Conservation (phyloP, 1,284 basidiomycete species). For the Ceratobasidium sp. region DNA sequence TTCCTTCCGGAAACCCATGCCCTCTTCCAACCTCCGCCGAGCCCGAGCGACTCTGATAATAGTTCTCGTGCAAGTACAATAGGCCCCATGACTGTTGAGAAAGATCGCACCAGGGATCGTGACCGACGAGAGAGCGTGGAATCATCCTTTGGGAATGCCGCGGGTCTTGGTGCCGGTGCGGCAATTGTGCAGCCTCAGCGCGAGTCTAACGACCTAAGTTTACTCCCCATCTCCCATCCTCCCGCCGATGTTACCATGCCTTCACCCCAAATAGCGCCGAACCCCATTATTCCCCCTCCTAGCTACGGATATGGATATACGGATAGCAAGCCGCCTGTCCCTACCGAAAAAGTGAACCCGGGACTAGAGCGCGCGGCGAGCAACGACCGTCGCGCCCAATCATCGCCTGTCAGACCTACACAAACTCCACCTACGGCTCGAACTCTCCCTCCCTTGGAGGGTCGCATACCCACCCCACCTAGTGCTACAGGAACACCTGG, state of each 20-base stretch:
- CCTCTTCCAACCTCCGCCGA: slow-evolving; percentile 39
- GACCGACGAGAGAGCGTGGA: slow-evolving; percentile 30
- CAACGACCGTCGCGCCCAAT: slow-evolving; percentile 40
- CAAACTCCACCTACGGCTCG: slow-evolving; percentile 31
- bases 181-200: slow-evolving; percentile 7
- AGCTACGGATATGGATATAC: slow-evolving; percentile 35
- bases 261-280: slow-evolving; percentile 12
- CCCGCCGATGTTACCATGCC: slow-evolving; percentile 36
- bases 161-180: slow-evolving; percentile 29
- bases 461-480: slow-evolving; percentile 23
- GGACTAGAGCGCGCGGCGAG: slow-evolving; percentile 36
- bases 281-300: background rate
- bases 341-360: slow-evolving; percentile 12
- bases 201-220: slow-evolving; percentile 25
- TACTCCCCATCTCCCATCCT: slow-evolving; percentile 36
- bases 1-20: slow-evolving; percentile 38
- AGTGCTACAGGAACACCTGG: slow-evolving; percentile 15
- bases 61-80: slow-evolving; percentile 34
- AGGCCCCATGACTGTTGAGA: slow-evolving; percentile 4
- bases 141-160: slow-evolving; percentile 37
- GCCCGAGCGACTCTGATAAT: slow-evolving; percentile 14
- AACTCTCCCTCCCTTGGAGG: slow-evolving; percentile 31
- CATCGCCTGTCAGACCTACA: slow-evolving; percentile 25
- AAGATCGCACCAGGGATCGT: slow-evolving; percentile 2
- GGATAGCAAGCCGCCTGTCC: background rate